Conservation (phyloP, 768 basidiomycete genomes). For the Rhizopogon vulgaris region DNA sequence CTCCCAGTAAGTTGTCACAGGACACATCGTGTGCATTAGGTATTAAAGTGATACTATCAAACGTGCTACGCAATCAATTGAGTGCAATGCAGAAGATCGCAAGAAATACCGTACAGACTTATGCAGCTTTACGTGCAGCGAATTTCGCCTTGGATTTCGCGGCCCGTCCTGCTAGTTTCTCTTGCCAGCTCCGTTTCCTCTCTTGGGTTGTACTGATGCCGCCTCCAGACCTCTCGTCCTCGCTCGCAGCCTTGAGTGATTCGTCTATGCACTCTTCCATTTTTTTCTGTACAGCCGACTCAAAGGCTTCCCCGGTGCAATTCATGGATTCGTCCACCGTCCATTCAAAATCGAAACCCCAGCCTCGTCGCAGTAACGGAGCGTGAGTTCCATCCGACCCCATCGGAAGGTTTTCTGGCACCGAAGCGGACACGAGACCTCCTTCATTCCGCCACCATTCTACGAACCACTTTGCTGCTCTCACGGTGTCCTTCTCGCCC, state of each 20-base stretch:
- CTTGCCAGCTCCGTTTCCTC: constrained; percentile 48
- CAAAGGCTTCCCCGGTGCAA: constrained; percentile 16
- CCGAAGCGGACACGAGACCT: constrained; percentile 46
- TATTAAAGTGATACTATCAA: background rate
- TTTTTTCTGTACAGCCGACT: constrained; percentile 43
- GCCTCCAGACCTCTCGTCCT: constrained; percentile 48
- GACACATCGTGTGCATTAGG: background rate
- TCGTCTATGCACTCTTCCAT: constrained; percentile 70
- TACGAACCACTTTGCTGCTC: constrained; percentile 79
- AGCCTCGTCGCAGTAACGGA: constrained; percentile 43
- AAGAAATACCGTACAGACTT: background rate
- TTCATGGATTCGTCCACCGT: constrained; percentile 16
- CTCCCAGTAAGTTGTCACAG: background rate
- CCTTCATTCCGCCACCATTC: constrained; percentile 84
- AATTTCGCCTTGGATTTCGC: constrained; percentile 26
- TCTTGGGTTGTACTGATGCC: constrained; percentile 66
- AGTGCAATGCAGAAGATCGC: background rate
- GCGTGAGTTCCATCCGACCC: background rate
- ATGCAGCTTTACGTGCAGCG: constrained; percentile 17
- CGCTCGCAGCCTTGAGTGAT: constrained; percentile 36
- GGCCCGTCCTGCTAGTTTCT: constrained; percentile 33
- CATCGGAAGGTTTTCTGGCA: constrained; percentile 22
- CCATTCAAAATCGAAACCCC: constrained; percentile 89
- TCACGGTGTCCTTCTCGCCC: constrained; percentile 59
- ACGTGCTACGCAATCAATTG: background rate